Evolutionary conservation across 2,329 filamentous ascomycete genomes (phyloP).

Genomic region (Clonostachys solani): DNA sequence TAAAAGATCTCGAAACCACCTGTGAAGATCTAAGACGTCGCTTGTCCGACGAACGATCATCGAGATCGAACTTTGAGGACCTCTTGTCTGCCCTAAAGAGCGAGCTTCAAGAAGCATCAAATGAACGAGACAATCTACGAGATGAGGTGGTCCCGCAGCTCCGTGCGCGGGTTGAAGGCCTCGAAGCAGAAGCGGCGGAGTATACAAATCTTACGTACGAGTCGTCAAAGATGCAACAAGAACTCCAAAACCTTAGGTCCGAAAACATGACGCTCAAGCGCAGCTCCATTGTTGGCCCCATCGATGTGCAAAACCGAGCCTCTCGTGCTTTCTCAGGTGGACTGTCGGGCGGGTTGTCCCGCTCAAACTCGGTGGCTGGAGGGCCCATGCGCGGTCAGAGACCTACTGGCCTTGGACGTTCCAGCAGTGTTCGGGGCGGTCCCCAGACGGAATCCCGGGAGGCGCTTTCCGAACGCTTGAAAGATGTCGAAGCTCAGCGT

Average conservation of each 20-base stretch:
- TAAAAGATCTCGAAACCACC: conserved; percentile 73
- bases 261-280: conserved; percentile 60
- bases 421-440: conserved; percentile 49
- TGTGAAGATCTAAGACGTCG: conserved; percentile 81
- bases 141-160: conserved; percentile 84
- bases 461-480: conserved; percentile 71
- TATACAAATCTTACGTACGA: conserved; percentile 74
- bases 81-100: conserved; percentile 77
- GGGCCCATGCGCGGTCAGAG: conserved; percentile 34
- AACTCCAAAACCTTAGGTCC: conserved; percentile 65
- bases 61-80: conserved; percentile 93
- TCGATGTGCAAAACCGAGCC: conserved; percentile 2
- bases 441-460: conserved; percentile 56
- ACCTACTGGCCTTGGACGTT: conserved; percentile 48
- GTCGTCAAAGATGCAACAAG: conserved; percentile 80
- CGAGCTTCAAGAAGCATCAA: conserved; percentile 76
- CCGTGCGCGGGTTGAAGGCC: conserved; percentile 68
- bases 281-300: conserved; percentile 14
- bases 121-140: conserved; percentile 87
- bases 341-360: conserved; percentile 46
- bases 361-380: conserved; percentile 66
- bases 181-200: conserved; percentile 71
- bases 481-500: conserved; percentile 89
- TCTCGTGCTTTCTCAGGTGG: conserved; percentile 13
- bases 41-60: conserved; percentile 77